A percentile compares a stretch with the other conserved stretches of the same genome.
These are phyloP conservation scores for Chamaecrista fasciculata DNA, from an alignment of 306 rosid genomes.

Conservation along the genomic window DNA sequence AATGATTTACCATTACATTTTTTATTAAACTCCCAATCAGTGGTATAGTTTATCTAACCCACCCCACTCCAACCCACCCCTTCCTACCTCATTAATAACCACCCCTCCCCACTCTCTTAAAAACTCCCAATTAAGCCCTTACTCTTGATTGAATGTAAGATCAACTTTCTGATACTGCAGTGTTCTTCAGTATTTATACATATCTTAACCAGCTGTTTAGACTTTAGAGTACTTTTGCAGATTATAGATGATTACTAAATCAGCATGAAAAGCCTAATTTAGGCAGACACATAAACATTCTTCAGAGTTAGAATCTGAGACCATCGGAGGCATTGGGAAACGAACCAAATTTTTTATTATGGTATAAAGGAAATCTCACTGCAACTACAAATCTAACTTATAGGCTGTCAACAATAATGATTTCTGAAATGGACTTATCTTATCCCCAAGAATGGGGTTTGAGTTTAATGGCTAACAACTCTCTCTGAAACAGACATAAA, in stretches of 20 bases:
- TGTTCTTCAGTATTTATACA: not conserved
- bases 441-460: too few species aligned
- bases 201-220: not conserved
- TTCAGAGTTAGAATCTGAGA: not conserved
- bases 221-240: not conserved
- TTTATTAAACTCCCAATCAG: too few species aligned
- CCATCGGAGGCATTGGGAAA: not conserved
- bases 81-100: too few species aligned
- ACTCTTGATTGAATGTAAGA: not conserved
- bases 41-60: too few species aligned
- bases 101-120: too few species aligned
- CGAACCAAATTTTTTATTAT: not conserved
- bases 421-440: not conserved
- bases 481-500: not conserved
- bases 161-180: not conserved
- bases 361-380: not conserved
- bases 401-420: not conserved
- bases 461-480: not conserved
- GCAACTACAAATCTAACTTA: not conserved
- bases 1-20: too few species aligned
- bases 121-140: too few species aligned
- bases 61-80: too few species aligned
- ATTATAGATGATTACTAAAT: not conserved
- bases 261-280: not conserved
- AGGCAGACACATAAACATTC: constrained; percentile 3